Base-by-base conservation (phyloP, 495 filamentous ascomycete species). In the Tuber melanosporum region DNA sequence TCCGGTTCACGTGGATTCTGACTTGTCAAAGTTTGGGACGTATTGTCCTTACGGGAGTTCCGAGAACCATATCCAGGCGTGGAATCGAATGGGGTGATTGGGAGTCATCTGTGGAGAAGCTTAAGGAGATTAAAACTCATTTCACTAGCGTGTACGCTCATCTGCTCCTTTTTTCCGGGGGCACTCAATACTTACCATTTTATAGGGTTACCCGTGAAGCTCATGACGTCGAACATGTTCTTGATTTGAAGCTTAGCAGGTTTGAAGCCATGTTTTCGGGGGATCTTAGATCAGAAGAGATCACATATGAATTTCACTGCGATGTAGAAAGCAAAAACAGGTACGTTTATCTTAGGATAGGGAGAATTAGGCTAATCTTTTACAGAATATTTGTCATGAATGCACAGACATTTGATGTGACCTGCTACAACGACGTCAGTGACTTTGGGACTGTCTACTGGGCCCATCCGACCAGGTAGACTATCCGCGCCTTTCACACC, bases 271-370 rank as follows among this genome's bases (percentile, higher is more conserved):
- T 81, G 46, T 81, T 81, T 81, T 71, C 75, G 20, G 71, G 76
- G 26, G 79, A 73, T 43, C 42, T 70, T 43, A 57, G 32, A 12
- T 72, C 78, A 43, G 81, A 75, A 42, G 78, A 62, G 9, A 76
- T 81, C 3, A 81, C 79, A 39, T 81, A 81, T 43, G 80, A 81
- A 26, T 81, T 81, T 44, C 76, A 78, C 44, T 81, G 80, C 49
- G 77, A 74, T 17, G 72, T 78, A 26, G 81, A 82, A 49, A 79
- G 76, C n/a, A 73, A 81, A 49, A 73, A 77, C 44, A 49, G 80
- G 80, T 81, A 82, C 44, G 36, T 17, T 32, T 19, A 2, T 46
- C 73, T 32, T 39, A 17, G 46, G 32, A 14, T 12, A 17, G 43
- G 39, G 20, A 8, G n/a, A 44, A 39, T 43, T 41, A 45, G 66